Evolutionary conservation across 2,329 filamentous ascomycete species (phyloP).

Genomic region (Fusarium tjaetaba): DNA sequence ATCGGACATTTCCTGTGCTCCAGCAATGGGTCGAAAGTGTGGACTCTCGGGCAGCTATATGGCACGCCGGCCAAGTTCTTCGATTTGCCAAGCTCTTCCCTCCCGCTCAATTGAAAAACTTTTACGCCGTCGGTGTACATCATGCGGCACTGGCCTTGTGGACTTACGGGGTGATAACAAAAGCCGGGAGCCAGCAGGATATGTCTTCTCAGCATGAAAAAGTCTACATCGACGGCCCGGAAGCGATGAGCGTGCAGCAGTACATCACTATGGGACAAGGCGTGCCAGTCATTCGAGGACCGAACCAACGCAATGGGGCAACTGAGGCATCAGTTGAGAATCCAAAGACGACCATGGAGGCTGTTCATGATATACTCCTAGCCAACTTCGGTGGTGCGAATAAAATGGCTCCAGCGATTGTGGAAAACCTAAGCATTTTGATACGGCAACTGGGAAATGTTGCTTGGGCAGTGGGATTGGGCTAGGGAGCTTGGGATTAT

Average conservation of each 20-base stretch:
- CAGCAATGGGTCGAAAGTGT: slow-evolving; percentile 67
- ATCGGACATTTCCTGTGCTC: slow-evolving; percentile 65
- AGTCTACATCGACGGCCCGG: slow-evolving; percentile 66
- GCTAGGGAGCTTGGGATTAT: slow-evolving; percentile 26
- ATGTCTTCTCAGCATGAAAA: slow-evolving; percentile 49
- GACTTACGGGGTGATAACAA: slow-evolving; percentile 71
- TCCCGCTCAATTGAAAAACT: slow-evolving; percentile 66
- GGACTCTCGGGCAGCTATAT: slow-evolving; percentile 69
- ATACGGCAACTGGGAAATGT: slow-evolving; percentile 69
- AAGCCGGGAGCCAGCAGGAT: slow-evolving; percentile 51
- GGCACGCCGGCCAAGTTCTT: slow-evolving; percentile 74
- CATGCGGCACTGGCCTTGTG: slow-evolving; percentile 75
- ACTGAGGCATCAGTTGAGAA: slow-evolving; percentile 60
- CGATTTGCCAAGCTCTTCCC: slow-evolving; percentile 67
- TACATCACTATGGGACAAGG: slow-evolving; percentile 68
- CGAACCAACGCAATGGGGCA: slow-evolving; percentile 42
- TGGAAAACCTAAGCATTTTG: slow-evolving; percentile 73
- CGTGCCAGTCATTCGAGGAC: slow-evolving; percentile 58
- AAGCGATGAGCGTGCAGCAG: slow-evolving; percentile 62
- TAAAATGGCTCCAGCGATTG: slow-evolving; percentile 65
- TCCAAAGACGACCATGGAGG: slow-evolving; percentile 66
- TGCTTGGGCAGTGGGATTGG: slow-evolving; percentile 52
- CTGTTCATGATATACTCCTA: slow-evolving; percentile 65
- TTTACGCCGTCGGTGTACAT: slow-evolving; percentile 74
- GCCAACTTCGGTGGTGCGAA: slow-evolving; percentile 59